Percentiles rank a stretch among this genome's conserved stretches.
Evolutionary conservation across 805 yeast genomes (phyloP).

Genomic region (Barnettozyma sucrosica): DNA sequence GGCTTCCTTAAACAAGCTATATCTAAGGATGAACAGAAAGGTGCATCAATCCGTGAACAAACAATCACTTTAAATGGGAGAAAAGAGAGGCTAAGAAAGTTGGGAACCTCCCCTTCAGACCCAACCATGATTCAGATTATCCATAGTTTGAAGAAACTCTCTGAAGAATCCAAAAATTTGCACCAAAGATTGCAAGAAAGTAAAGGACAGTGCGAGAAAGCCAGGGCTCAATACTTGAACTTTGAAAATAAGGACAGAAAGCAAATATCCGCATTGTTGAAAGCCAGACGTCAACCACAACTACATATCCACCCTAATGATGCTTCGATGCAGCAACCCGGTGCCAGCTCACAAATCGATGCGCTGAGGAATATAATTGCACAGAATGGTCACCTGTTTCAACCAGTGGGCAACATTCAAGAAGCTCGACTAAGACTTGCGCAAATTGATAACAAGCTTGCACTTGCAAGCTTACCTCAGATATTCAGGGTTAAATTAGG

Average conservation of each 20-base stretch:
- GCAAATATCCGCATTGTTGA: not conserved
- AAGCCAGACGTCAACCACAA: constrained; percentile 1
- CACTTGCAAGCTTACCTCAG: not conserved
- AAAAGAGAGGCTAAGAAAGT: not conserved
- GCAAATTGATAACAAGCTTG: constrained; percentile 1
- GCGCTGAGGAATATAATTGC: not conserved
- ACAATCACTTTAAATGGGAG: not conserved
- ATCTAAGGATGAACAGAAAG: not conserved
- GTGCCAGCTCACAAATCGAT: not conserved
- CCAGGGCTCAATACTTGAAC: not conserved
- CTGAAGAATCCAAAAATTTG: constrained; percentile 4
- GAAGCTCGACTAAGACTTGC: not conserved
- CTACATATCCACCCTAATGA: not conserved
- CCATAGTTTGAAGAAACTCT: constrained; percentile 1
- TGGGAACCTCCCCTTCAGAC: constrained; percentile 5
- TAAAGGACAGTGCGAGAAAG: not conserved
- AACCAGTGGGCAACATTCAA: not conserved
- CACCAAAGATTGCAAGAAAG: not conserved
- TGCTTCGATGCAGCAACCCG: not conserved
- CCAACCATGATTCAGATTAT: not conserved
- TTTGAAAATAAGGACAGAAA: constrained; percentile 6
- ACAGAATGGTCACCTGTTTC: constrained; percentile 1
- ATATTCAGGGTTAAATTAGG: not conserved
- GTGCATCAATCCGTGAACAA: not conserved
- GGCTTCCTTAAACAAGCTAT: not conserved